A percentile compares a stretch with the other conserved stretches of the same genome.
These are phyloP conservation scores for Talaromyces albobiverticillius DNA, from an alignment of 2,329 filamentous ascomycete genomes.

Conservation along the genomic window DNA sequence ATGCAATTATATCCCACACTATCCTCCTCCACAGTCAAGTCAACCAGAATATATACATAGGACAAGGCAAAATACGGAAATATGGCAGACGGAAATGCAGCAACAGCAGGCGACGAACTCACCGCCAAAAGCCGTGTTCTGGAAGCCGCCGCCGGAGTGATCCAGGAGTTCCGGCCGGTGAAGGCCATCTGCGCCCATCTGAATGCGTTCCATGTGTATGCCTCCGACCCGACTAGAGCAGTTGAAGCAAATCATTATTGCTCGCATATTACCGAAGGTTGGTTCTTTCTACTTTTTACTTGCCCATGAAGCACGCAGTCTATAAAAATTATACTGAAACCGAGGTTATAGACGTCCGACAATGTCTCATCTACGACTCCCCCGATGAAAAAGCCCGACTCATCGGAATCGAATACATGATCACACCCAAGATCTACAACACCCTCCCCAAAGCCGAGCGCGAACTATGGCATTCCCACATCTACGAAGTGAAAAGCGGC, in stretches of 20 bases:
- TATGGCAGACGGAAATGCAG: constrained; percentile 5
- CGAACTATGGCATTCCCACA: constrained; percentile 74
- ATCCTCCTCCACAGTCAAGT: not conserved
- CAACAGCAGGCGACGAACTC: constrained; percentile 29
- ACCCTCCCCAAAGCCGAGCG: constrained; percentile 66
- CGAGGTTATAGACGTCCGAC: constrained; percentile 76
- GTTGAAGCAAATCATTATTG: constrained; percentile 87
- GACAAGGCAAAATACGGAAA: no score
- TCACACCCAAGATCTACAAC: constrained; percentile 66
- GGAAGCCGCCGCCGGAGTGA: constrained; percentile 34
- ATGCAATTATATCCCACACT: no score
- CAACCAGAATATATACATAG: not conserved
- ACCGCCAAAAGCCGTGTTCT: constrained; percentile 36
- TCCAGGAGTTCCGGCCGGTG: constrained; percentile 61
- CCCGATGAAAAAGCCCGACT: constrained; percentile 65
- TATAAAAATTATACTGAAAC: no score
- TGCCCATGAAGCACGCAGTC: no score
- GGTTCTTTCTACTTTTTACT: not conserved
- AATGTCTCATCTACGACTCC: constrained; percentile 82
- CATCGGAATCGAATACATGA: constrained; percentile 87
- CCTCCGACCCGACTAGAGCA: constrained; percentile 64
- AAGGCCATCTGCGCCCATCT: constrained; percentile 77
- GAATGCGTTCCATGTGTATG: constrained; percentile 83
- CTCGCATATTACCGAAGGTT: constrained; percentile 65
- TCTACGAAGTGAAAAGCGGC: constrained; percentile 46